phyloP scores from a whole-genome alignment of 108 stramenopile species.

The Fistulifera pelliculosa region DNA sequence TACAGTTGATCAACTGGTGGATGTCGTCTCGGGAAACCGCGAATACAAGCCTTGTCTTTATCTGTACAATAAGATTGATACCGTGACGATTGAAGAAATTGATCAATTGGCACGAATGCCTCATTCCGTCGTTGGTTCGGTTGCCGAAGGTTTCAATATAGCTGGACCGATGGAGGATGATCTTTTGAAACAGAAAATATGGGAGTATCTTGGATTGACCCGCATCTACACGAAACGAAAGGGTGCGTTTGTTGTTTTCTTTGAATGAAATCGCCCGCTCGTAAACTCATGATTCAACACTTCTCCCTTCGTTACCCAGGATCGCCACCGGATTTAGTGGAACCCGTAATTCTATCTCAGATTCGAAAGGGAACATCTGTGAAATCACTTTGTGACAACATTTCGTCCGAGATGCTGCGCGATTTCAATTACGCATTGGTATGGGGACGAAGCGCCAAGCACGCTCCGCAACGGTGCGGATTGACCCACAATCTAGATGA shows the following conservation, averaged over 20 bases:
- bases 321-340: slow-evolving; percentile 89
- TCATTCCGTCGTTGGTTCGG: slow-evolving; percentile 89
- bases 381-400: slow-evolving; percentile 62
- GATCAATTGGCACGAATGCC: slow-evolving; percentile 94
- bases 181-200: slow-evolving; percentile 77
- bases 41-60: slow-evolving; percentile 95
- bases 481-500: slow-evolving; percentile 84
- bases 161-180: slow-evolving; percentile 67
- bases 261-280: no score
- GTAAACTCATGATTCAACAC: background rate
- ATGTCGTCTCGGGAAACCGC: slow-evolving; percentile 95
- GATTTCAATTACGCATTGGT: slow-evolving; percentile 99
- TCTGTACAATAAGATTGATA: slow-evolving; percentile 98
- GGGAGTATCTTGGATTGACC: slow-evolving; percentile 95
- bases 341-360: slow-evolving; percentile 92
- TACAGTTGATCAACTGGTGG: slow-evolving; percentile 93
- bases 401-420: slow-evolving; percentile 76
- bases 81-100: slow-evolving; percentile 95
- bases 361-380: slow-evolving; percentile 86
- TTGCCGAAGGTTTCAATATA: slow-evolving; percentile 79
- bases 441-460: slow-evolving; percentile 95
- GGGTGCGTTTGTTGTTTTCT: no score
- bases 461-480: slow-evolving; percentile 95
- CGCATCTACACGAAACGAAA: slow-evolving; percentile 97
- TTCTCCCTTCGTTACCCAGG: slow-evolving; percentile 8